Evolutionary conservation across 2,329 filamentous ascomycete genomes (phyloP).

Genomic region (Setomelanomma holmii): DNA sequence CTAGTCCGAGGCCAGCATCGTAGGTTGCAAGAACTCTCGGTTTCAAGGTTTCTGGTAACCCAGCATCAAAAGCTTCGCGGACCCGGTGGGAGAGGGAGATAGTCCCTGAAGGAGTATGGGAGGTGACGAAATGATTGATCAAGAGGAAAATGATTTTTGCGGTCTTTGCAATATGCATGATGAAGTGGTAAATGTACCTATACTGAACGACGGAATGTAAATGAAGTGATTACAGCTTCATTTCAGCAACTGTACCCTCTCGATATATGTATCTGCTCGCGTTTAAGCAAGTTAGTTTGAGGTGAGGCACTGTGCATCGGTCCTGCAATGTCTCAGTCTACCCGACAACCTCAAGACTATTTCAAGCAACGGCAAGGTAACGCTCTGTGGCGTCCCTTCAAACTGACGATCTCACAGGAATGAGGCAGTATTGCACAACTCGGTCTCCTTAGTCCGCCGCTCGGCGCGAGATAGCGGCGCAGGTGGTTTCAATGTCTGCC

Average conservation of each 20-base stretch:
- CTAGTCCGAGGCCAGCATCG: constrained; percentile 1
- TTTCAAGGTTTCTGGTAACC: not conserved
- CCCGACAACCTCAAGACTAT: not conserved
- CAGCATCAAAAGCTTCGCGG: not conserved
- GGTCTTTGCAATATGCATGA: constrained; percentile 10
- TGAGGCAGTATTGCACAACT: constrained; percentile 1
- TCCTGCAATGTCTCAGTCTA: not conserved
- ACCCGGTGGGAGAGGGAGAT: constrained; percentile 2
- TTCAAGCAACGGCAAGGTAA: constrained; percentile 5
- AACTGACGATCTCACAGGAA: constrained; percentile 1
- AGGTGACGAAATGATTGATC: constrained; percentile 8
- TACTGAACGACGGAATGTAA: constrained; percentile 4
- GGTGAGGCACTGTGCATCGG: constrained; percentile 1
- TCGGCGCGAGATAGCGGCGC: not conserved
- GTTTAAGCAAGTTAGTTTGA: not conserved
- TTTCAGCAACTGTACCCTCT: not conserved
- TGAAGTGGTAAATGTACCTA: not conserved
- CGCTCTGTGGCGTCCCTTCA: not conserved
- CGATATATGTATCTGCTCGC: constrained; percentile 1
- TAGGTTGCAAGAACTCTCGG: not conserved
- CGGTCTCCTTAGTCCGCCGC: constrained; percentile 1
- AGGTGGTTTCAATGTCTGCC: constrained; percentile 2
- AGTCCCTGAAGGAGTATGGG: not conserved
- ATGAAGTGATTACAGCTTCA: constrained; percentile 1
- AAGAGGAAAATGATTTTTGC: constrained; percentile 4